These are phyloP conservation scores for Serendipita sp. DNA, from an alignment of 1,284 basidiomycete genomes.

Conservation along the genomic window DNA sequence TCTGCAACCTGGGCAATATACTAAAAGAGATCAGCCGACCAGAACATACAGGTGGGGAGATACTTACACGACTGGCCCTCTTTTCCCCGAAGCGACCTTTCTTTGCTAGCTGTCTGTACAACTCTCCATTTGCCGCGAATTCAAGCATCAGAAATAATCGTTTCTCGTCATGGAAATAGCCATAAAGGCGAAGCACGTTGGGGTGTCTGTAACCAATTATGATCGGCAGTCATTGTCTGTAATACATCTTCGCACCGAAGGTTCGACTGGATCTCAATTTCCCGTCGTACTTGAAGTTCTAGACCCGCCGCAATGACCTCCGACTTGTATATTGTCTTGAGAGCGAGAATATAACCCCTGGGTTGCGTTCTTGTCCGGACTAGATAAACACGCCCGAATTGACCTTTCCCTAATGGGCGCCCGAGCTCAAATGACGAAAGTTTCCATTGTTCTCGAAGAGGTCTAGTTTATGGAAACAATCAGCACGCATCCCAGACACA, in stretches of 20 bases:
- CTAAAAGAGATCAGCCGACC: conserved; percentile 21
- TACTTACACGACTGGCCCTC: conserved; percentile 45
- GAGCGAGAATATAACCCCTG: conserved; percentile 77
- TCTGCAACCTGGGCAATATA: conserved; percentile 99
- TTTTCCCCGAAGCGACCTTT: conserved; percentile 77
- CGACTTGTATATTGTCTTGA: conserved; percentile 95
- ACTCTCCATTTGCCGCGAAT: conserved; percentile 88
- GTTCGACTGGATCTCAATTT: conserved; percentile 99
- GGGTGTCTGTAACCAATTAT: conserved; percentile 55
- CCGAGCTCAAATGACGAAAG: conserved; percentile 88
- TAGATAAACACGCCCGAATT: conserved; percentile 86
- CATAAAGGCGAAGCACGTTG: conserved; percentile 84
- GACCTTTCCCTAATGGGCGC: conserved; percentile 90
- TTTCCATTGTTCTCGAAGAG: conserved; percentile 65
- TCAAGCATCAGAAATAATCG: conserved; percentile 98
- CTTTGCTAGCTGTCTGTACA: conserved; percentile 90
- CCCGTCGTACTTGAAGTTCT: conserved; percentile 88
- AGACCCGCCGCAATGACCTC: conserved; percentile 81
- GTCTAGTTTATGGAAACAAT: conserved; percentile 24
- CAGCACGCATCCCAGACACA: background rate
- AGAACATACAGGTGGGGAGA: background rate
- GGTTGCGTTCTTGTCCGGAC: conserved; percentile 79
- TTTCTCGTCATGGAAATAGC: conserved; percentile 95
- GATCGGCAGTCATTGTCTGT: no score
- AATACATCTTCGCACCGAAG: conserved; percentile 34